A percentile compares a stretch with the other conserved stretches of the same genome.
Evolutionary conservation across 257 asterid species (phyloP).

Genomic region (Solanum dulcamara): DNA sequence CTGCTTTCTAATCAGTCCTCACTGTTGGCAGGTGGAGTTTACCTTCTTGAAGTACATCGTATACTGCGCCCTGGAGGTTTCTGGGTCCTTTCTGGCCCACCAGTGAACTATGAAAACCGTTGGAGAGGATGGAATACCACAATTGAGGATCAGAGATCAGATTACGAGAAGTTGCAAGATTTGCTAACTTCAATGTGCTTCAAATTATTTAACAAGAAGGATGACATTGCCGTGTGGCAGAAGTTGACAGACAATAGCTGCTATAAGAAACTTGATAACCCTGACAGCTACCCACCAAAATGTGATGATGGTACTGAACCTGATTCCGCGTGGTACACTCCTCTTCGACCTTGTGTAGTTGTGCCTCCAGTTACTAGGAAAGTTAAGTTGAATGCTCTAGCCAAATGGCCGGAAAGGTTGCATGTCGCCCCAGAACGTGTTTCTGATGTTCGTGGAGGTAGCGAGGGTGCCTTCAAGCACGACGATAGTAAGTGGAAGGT

Average conservation of each 20-base stretch:
- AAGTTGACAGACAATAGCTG: conserved; percentile 50
- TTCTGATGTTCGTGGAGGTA: conserved; percentile 65
- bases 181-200: conserved; percentile 83
- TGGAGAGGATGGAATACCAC: conserved; percentile 99
- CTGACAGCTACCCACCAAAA: conserved; percentile 64
- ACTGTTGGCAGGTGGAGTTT: conserved; percentile 73
- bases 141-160: conserved; percentile 73
- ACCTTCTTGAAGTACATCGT: conserved; percentile 85
- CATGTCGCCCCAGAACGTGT: conserved; percentile 73
- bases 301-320: conserved; percentile 96
- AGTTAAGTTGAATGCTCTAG: conserved; percentile 42
- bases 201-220: conserved; percentile 78
- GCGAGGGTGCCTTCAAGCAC: conserved; percentile 72
- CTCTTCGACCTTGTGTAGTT: conserved; percentile 83
- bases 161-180: conserved; percentile 75
- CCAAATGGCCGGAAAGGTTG: conserved; percentile 82
- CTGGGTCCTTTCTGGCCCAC: conserved; percentile 98
- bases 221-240: conserved; percentile 97
- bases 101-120: conserved; percentile 80
- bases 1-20: background rate
- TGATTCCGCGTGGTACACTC: conserved; percentile 97
- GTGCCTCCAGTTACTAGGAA: conserved; percentile 53
- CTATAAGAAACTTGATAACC: conserved; percentile 70
- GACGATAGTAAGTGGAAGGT: conserved; percentile 83
- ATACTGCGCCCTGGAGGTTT: conserved; percentile 97